Evolutionary conservation across 331 rosid genomes (phyloP), one percentile per base, ranked within the genome.

Genomic region (Acacia pycnantha): DNA sequence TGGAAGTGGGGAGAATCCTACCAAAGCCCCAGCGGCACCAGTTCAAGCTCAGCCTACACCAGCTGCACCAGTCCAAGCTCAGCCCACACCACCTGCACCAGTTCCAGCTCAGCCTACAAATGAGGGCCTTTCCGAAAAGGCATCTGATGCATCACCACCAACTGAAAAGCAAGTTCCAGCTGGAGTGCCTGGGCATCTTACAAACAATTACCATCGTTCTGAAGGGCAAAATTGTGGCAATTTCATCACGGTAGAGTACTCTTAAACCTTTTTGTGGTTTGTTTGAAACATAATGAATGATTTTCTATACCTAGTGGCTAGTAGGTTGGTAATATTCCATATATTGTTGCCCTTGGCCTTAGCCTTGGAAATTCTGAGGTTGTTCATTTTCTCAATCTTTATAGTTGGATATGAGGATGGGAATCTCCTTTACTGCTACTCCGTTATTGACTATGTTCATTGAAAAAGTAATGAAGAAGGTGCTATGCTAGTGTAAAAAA

Each of bases 141-240:
- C 22, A 26, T 41, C 12, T 47, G 59, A 13, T 47, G 43, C 58
- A 59, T 22, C 71, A 59, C 40, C 70, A n/a, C 58, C 58, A 59
- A 9, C 2, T 24, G 70, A 76, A 10, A 77, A 77, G 74, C 22
- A 65, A 31, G 11, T 21, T 47, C 73, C 74, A 2, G 74, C 73
- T 18, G 81, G 81, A 44, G 71, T 47, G 18, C 81, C 15, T 21
- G 64, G 81, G 22, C 37, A 56, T 65, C 74, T 47, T 18, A 65
- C 81, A 3, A 77, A 77, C 46, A 64, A 77, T 19, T 66, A 77
- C 48, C 73, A 62, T 31, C 81, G 74, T 47, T 58, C 74, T 29
- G 81, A 77, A 46, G 81, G 81, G 8, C 81, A 77, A 48, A 77
- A 77, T 64, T 77, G 73, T 77, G 81, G 81, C 74, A 77, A 77